Evolutionary conservation across 2,329 filamentous ascomycete species (phyloP), one percentile per base, ranked within the genome.

Genomic region (Stemphylium vesicarium): DNA sequence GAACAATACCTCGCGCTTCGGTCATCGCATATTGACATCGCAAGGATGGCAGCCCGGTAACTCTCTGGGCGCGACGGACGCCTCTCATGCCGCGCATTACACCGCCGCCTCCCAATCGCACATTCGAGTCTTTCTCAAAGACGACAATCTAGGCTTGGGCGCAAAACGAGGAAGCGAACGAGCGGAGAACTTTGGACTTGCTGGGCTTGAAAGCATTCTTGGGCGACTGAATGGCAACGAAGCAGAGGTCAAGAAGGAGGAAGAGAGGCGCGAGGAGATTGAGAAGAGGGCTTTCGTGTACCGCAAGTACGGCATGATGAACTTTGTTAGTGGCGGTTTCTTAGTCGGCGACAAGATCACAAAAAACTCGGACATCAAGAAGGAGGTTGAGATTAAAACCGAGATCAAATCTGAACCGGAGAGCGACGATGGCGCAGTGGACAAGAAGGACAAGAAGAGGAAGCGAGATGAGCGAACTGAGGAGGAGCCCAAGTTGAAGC

Each of bases 21-120:
- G 95, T 65, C 93, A 96, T 75, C 91, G 88, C 71, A 94, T 98
- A 64, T 87, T 99, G 70, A 86, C 88, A 44, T 83, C 89, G 13
- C 92, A 97, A 70, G 95, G 95, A 62, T 99, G 95, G 95, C 84
- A 88, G 57, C 92, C 93, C 0, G 95, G 95, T 32, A 84, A 89
- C 62, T 90, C 86, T 48, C 85, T 99, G 18, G 95, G 95, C 49
- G 90, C 88, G 4, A 84, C 88, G 67, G 83, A 92, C 72, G 87
- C 92, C 7, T 78, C 86, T 0, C 92, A 96, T 68, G 83, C 90
- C 26, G 85, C 87, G 41, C 85, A 90, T 58, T 90, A 93, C 76
- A 93, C 89, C 18, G 85, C 87, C 3, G 92, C 91, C 36, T 96
- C 90, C 74, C 85, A 90, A 22, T 91, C 91, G 3, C 91, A 96